Evolutionary conservation across 176 grass and related monocot species (phyloP).

Genomic region (Stipa capillata): DNA sequence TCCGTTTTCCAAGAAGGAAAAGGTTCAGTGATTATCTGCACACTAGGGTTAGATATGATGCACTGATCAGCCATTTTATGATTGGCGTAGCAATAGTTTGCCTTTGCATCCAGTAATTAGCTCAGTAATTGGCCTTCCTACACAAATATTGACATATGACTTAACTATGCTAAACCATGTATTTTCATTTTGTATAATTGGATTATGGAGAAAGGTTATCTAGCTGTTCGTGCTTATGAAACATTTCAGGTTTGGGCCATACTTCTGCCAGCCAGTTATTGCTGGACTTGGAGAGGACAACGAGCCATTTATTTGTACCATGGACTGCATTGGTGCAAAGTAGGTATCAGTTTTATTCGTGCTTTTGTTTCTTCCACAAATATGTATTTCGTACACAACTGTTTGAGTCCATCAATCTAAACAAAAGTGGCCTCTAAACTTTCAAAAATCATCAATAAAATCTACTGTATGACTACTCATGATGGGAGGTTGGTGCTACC

Average conservation of each 20-base stretch:
- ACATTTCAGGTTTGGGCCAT: constrained; percentile 83
- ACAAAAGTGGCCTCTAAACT: background rate
- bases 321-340: constrained; percentile 99
- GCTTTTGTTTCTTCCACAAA: background rate
- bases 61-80: too few relatives aligned
- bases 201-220: background rate
- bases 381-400: background rate
- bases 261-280: constrained; percentile 91
- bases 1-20: background rate
- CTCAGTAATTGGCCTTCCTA: background rate
- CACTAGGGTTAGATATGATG: background rate
- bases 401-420: background rate
- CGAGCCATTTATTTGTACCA: constrained; percentile 93
- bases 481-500: background rate
- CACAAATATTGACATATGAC: background rate
- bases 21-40: background rate
- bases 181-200: background rate
- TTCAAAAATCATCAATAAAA: background rate
- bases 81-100: background rate
- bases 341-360: constrained; percentile 34
- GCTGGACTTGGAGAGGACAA: constrained; percentile 88
- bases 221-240: background rate
- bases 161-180: background rate
- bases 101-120: background rate
- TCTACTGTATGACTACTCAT: background rate